These are phyloP conservation scores for Arthroderma sp. DNA, from an alignment of 2,329 filamentous ascomycete genomes.

Conservation along the genomic window DNA sequence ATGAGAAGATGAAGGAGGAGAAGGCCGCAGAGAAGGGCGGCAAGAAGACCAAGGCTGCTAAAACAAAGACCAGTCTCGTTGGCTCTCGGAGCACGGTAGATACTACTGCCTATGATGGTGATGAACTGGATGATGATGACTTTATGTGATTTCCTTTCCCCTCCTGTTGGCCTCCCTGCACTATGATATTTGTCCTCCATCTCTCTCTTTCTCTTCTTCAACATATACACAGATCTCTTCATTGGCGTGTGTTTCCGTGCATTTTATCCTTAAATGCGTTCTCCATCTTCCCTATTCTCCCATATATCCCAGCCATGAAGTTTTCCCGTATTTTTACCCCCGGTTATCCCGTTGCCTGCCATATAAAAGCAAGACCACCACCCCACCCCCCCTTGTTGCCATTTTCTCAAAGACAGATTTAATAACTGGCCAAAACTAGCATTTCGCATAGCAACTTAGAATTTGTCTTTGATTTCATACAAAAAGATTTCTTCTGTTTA, in stretches of 20 bases:
- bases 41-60: slow-evolving; percentile 94
- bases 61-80: slow-evolving; percentile 79
- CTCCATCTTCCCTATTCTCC: background rate
- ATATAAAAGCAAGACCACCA: background rate
- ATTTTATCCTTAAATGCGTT: background rate
- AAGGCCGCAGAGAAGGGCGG: slow-evolving; percentile 84
- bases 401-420: too few relatives aligned
- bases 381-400: background rate
- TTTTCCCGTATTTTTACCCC: background rate
- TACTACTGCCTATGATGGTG: slow-evolving; percentile 67
- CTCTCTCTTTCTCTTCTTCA: background rate
- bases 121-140: slow-evolving; percentile 58
- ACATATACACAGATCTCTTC: background rate
- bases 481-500: background rate
- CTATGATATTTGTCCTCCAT: slow-evolving; percentile 9
- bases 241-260: background rate
- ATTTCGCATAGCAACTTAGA: slow-evolving; percentile 5
- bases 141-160: slow-evolving; percentile 30
- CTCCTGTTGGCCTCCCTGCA: slow-evolving; percentile 5
- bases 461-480: background rate
- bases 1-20: slow-evolving; percentile 98
- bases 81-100: slow-evolving; percentile 50
- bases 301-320: background rate
- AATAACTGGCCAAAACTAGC: too few relatives aligned
- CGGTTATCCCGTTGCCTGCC: background rate